Conservation (phyloP, 2,329 filamentous ascomycete genomes). For the Xylaria sp. region DNA sequence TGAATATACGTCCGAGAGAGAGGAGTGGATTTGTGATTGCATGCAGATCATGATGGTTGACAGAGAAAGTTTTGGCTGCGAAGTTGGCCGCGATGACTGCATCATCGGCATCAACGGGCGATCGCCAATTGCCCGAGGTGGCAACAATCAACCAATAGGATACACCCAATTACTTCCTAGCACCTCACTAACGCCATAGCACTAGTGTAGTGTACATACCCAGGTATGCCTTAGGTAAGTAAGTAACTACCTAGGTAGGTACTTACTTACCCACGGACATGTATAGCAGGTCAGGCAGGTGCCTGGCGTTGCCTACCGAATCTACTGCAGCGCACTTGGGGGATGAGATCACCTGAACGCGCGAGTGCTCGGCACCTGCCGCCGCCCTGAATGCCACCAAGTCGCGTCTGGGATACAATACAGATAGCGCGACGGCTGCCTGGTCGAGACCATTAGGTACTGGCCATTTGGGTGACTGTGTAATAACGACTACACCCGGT, state of each 20-base stretch:
- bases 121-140: constrained; percentile 7
- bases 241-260: neutral
- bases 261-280: neutral
- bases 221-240: no score
- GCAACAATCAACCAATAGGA: constrained; percentile 25
- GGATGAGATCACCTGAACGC: constrained; percentile 39
- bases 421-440: constrained; percentile 36
- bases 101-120: constrained; percentile 15
- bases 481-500: neutral
- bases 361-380: constrained; percentile 28
- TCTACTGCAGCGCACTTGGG: no score
- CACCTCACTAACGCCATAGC: neutral
- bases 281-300: no score
- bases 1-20: neutral
- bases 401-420: constrained; percentile 24
- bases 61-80: constrained; percentile 8
- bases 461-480: no score
- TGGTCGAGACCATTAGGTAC: constrained; percentile 17
- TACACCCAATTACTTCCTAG: neutral
- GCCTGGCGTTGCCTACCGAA: neutral
- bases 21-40: neutral
- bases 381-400: constrained; percentile 8
- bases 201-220: no score
- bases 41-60: neutral
- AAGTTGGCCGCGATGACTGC: constrained; percentile 26